Base-by-base conservation (phyloP, 108 stramenopile species). In the Pseudonitzschia pungens region DNA sequence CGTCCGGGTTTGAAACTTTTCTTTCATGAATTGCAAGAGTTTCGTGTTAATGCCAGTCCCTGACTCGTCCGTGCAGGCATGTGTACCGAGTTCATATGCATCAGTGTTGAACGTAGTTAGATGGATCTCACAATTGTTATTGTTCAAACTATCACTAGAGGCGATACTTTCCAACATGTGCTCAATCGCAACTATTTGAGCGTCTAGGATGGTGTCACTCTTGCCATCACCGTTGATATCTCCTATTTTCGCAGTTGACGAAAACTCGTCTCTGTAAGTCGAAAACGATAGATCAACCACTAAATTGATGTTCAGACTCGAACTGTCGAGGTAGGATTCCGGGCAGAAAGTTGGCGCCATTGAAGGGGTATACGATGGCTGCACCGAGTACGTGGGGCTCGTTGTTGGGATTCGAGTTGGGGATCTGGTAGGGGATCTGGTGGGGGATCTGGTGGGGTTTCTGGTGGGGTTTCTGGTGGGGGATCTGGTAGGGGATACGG, bases 151-250 rank as follows among this genome's bases (percentile, higher is more conserved):
- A 28, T 58, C 45, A 7, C 65, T 62, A 1, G 55, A 48, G 9
- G 50, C 31, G 31, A 81, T 77, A 27, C 51, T 24, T 12, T 65
- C 36, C 22, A 81, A 40, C 24, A 77, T 16, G 6, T 56, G 52
- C 18, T 67, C 45, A 16, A 67, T 45, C 12, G 80, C 66, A 9
- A 26, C 56, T 24, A 77, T 69, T 22, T 77, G 71, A 7, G 80
- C 80, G 69, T 81, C 80, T 20, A 77, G 27, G 32, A 81, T 77
- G 4, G 80, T 81, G 52, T 81, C 68, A 1, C 1, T 24, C 26
- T 33, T 18, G 4, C 66, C 71, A 32, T 81, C 76, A 26, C 36
- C 29, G 60, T 81, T 81, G 20, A 73, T n/a, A 44, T 81, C 80
- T 10, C 76, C 80, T 29, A 75, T 58, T 18, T 27, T 14, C 1